These are phyloP conservation scores for Annulohypoxylon nitens DNA, from an alignment of 495 filamentous ascomycete species.

Conservation along the genomic window DNA sequence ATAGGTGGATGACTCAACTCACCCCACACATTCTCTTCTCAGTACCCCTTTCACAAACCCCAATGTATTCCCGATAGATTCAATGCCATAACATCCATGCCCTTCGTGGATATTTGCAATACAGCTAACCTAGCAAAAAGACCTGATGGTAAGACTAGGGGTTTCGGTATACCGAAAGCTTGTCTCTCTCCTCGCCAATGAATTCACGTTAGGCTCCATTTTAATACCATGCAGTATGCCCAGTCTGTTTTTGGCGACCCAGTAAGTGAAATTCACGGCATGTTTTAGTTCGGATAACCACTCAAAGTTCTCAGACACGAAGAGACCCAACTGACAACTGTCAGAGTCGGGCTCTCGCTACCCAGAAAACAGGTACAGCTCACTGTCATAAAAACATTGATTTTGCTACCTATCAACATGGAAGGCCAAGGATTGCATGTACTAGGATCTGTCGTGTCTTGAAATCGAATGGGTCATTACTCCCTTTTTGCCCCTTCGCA, in stretches of 20 bases:
- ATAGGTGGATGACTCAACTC: conserved; percentile 20
- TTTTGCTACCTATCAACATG: conserved; percentile 32
- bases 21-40: conserved; percentile 1
- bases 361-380: neutral
- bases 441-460: conserved; percentile 9
- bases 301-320: conserved; percentile 12
- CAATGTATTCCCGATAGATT: neutral
- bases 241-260: conserved; percentile 13
- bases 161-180: conserved; percentile 15
- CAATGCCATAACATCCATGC: neutral
- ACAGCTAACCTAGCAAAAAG: neutral
- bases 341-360: conserved; percentile 20
- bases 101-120: neutral
- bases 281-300: conserved; percentile 28
- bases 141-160: neutral
- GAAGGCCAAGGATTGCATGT: conserved; percentile 23
- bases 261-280: conserved; percentile 7
- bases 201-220: conserved; percentile 19
- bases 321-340: conserved; percentile 31
- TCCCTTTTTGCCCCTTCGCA: conserved; percentile 29
- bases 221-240: conserved; percentile 33
- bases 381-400: conserved; percentile 21
- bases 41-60: neutral
- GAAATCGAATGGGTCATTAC: conserved; percentile 31
- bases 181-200: conserved; percentile 16